Evolutionary conservation across 1,284 basidiomycete species (phyloP).

Genomic region (Ceratobasidium sp.): DNA sequence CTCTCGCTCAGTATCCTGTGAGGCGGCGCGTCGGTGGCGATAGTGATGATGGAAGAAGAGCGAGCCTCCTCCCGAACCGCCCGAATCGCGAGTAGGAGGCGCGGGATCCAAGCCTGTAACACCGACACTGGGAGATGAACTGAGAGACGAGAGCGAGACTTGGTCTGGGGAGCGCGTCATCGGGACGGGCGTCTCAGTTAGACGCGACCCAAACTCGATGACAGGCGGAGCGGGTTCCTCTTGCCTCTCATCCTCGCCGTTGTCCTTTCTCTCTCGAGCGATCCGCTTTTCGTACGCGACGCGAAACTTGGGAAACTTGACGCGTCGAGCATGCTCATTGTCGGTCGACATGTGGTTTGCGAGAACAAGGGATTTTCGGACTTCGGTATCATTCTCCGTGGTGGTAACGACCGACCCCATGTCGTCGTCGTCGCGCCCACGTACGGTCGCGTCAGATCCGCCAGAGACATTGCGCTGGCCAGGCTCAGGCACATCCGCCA

Average conservation of each 20-base stretch:
- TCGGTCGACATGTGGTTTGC: slow-evolving; percentile 16
- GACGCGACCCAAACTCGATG: not conserved
- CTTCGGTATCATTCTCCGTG: slow-evolving; percentile 17
- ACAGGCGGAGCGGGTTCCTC: slow-evolving; percentile 1
- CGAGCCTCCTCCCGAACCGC: not conserved
- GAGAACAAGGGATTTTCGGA: slow-evolving; percentile 16
- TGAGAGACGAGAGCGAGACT: slow-evolving; percentile 15
- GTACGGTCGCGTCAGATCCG: slow-evolving; percentile 20
- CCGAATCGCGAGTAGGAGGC: not conserved
- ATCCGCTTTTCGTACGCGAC: slow-evolving; percentile 4
- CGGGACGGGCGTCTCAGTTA: not conserved
- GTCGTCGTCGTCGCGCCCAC: not conserved
- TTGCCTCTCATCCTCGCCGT: not conserved
- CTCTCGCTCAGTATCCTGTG: not conserved
- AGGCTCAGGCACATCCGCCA: not conserved
- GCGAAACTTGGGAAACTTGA: slow-evolving; percentile 23
- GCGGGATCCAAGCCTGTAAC: slow-evolving; percentile 5
- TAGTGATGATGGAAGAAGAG: slow-evolving; percentile 5
- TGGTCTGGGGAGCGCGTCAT: slow-evolving; percentile 21
- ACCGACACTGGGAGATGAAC: slow-evolving; percentile 25
- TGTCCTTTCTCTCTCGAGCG: not conserved
- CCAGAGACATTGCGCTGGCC: not conserved
- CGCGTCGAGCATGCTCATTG: slow-evolving; percentile 14
- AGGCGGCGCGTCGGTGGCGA: not conserved
- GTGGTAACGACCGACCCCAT: slow-evolving; percentile 20